Percentiles rank a stretch among this genome's conserved stretches.
Conservation (phyloP, 2,329 filamentous ascomycete species). For the Ophiostoma piceae region DNA sequence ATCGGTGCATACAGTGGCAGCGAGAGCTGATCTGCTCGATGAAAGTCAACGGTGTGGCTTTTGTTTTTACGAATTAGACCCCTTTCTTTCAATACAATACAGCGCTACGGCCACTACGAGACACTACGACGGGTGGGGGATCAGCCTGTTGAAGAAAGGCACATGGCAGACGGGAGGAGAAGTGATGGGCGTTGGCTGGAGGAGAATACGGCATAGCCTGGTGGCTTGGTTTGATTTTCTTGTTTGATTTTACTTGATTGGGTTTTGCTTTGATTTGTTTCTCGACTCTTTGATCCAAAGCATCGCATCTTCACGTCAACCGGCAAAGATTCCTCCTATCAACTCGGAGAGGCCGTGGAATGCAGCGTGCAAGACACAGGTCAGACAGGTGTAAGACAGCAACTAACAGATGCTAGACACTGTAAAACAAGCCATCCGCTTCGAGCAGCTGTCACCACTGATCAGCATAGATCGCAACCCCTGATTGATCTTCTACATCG, state of each 20-base stretch:
- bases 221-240: not conserved
- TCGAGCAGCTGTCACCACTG: not conserved
- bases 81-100: no score
- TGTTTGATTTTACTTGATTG: not conserved
- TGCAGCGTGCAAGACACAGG: not conserved
- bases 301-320: not conserved
- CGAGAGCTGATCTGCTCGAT: not conserved
- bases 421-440: not conserved
- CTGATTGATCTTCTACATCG: not conserved
- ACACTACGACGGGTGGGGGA: not conserved
- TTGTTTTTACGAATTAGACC: no score
- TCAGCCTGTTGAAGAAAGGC: slow-evolving; percentile 20
- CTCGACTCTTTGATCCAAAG: not conserved
- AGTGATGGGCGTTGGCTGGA: not conserved
- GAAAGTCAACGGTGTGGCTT: no score
- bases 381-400: not conserved
- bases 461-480: not conserved
- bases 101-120: no score
- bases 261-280: not conserved
- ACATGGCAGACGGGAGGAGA: slow-evolving; percentile 19
- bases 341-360: not conserved
- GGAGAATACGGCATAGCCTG: not conserved
- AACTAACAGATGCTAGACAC: not conserved
- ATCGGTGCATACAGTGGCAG: not conserved
- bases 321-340: not conserved